Conservation (phyloP, 2,329 filamentous ascomycete genomes). For the Hymenoscyphus fructigenus region DNA sequence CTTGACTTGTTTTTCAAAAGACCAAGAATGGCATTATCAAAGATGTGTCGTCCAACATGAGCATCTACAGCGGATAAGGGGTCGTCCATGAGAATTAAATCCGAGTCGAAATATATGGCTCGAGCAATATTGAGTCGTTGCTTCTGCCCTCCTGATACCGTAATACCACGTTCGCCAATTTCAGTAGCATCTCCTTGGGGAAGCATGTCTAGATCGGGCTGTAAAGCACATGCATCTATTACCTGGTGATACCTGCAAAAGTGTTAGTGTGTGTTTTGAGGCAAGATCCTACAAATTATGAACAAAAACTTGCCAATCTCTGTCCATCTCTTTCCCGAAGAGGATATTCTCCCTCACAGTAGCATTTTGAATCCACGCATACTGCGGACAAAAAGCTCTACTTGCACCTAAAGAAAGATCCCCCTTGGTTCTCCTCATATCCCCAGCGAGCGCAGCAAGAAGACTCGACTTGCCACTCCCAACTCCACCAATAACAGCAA, state of each 20-base stretch:
- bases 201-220: conserved; percentile 88
- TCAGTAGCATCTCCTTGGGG: conserved; percentile 86
- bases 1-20: conserved; percentile 86
- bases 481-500: conserved; percentile 86
- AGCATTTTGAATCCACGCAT: conserved; percentile 96
- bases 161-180: conserved; percentile 94
- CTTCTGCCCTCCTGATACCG: conserved; percentile 92
- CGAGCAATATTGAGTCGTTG: conserved; percentile 93
- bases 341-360: conserved; percentile 85
- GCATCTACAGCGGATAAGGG: conserved; percentile 69
- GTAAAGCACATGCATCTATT: conserved; percentile 72
- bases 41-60: conserved; percentile 73
- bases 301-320: conserved; percentile 54
- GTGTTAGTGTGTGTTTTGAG: conserved; percentile 45
- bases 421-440: conserved; percentile 83
- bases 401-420: conserved; percentile 74
- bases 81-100: conserved; percentile 69
- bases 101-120: conserved; percentile 68
- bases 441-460: conserved; percentile 83
- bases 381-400: conserved; percentile 90
- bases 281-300: neutral
- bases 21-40: conserved; percentile 91
- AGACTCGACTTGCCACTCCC: conserved; percentile 89
- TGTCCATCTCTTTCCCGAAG: conserved; percentile 78
- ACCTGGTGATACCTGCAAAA: conserved; percentile 52